Evolutionary conservation across 345 rosid genomes (phyloP).

Genomic region (Melastoma malabathricum): DNA sequence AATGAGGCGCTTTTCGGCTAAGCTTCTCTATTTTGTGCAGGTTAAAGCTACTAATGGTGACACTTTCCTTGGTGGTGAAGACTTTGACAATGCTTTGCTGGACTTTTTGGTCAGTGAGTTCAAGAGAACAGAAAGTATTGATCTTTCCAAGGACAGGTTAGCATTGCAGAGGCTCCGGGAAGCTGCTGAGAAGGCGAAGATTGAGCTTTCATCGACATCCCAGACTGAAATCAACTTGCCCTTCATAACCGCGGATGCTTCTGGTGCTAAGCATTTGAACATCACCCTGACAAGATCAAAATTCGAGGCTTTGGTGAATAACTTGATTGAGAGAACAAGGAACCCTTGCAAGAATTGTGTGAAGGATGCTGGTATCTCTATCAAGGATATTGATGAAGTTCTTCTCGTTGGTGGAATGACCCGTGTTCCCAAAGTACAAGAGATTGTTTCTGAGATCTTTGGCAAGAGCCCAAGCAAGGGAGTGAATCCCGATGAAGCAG

Average conservation of each 20-base stretch:
- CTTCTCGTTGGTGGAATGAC: slow-evolving; percentile 34
- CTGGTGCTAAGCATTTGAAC: slow-evolving; percentile 29
- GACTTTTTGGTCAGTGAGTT: slow-evolving; percentile 26
- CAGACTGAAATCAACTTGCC: slow-evolving; percentile 30
- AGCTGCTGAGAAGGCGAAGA: slow-evolving; percentile 30
- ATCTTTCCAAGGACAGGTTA: slow-evolving; percentile 22
- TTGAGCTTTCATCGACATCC: slow-evolving; percentile 24
- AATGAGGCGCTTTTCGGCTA: background rate
- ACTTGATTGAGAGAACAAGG: slow-evolving; percentile 19
- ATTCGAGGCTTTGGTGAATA: slow-evolving; percentile 18
- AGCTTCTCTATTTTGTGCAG: slow-evolving; percentile 7
- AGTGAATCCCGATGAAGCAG: slow-evolving; percentile 30
- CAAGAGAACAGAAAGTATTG: slow-evolving; percentile 19
- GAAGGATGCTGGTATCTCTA: slow-evolving; percentile 26
- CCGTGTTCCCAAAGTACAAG: slow-evolving; percentile 30
- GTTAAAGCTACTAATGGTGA: slow-evolving; percentile 39
- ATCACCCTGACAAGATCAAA: slow-evolving; percentile 23
- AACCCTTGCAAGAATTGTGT: slow-evolving; percentile 23
- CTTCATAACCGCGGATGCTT: slow-evolving; percentile 24
- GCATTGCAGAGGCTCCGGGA: slow-evolving; percentile 31
- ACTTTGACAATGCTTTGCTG: slow-evolving; percentile 25
- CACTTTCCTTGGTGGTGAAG: slow-evolving; percentile 33
- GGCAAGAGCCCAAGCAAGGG: slow-evolving; percentile 24
- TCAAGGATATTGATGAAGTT: slow-evolving; percentile 21
- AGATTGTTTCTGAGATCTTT: slow-evolving; percentile 22